Conservation (phyloP, 208 protist species). For the Acanthamoeba lugdunensis region DNA sequence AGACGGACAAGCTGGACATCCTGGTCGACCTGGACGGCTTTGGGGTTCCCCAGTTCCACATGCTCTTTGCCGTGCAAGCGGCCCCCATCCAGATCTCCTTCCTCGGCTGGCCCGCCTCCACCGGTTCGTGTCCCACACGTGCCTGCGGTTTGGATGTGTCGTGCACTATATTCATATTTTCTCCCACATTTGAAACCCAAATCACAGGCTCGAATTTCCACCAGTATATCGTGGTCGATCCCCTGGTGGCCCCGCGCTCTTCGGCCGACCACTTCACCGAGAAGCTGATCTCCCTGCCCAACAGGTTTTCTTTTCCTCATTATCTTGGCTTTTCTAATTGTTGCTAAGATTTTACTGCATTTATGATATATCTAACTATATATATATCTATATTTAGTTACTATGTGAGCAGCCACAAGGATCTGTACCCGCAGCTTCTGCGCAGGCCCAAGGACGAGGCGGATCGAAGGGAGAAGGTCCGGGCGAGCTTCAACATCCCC, state of each 20-base stretch:
- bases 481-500: background rate
- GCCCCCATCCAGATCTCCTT: conserved; percentile 45
- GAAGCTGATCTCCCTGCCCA: conserved; percentile 43
- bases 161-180: background rate
- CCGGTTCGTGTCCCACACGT: background rate
- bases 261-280: background rate
- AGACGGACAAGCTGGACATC: background rate
- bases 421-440: background rate
- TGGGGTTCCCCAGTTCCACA: background rate
- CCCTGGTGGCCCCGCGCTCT: background rate
- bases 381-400: background rate
- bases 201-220: background rate
- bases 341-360: background rate
- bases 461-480: background rate
- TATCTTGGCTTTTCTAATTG: background rate
- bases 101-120: conserved; percentile 45
- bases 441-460: background rate
- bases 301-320: background rate
- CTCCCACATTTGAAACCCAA: background rate
- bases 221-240: conserved; percentile 51
- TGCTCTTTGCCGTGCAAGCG: background rate
- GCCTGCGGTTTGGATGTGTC: background rate
- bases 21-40: conserved; percentile 29
- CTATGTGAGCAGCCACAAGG: conserved; percentile 37
- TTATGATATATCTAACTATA: too few species aligned